phyloP scores from a whole-genome alignment of 176 grass and related monocot genomes.

The Zoysia pacifica region DNA sequence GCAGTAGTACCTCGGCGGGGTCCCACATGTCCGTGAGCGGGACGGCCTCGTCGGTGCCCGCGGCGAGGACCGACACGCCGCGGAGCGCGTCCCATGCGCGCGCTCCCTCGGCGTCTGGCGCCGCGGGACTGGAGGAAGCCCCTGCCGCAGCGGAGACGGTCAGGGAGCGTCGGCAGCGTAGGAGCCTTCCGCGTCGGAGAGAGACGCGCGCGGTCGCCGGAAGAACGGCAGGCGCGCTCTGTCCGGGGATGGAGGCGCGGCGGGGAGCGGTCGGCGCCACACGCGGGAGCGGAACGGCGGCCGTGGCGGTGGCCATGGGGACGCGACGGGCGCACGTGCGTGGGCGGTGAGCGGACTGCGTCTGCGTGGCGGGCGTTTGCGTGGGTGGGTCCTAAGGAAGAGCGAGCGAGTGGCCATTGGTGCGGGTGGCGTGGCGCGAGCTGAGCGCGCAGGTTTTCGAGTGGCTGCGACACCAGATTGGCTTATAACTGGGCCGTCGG shows the following conservation, averaged over 20 bases:
- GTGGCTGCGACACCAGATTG: not conserved
- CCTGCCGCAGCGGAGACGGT: not conserved
- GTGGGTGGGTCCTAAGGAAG: not conserved
- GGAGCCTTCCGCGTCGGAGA: not conserved
- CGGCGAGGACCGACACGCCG: constrained; percentile 11
- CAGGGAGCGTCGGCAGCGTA: not conserved
- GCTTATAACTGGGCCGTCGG: not conserved
- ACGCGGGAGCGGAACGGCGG: constrained; percentile 9
- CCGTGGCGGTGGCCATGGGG: constrained; percentile 37
- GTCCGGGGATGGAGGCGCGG: not conserved
- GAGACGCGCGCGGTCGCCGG: too few relatives aligned
- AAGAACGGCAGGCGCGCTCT: too few relatives aligned
- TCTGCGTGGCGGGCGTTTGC: not conserved
- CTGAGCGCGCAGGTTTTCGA: not conserved
- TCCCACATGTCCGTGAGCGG: constrained; percentile 71
- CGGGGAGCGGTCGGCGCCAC: not conserved
- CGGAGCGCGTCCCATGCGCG: constrained; percentile 51
- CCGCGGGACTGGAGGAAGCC: constrained; percentile 5
- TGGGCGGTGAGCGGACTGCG: not conserved
- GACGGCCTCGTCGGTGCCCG: constrained; percentile 53
- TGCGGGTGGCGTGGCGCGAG: constrained; percentile 3
- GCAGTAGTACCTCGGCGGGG: constrained; percentile 42
- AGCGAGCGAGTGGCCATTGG: not conserved
- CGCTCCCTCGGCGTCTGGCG: not conserved
- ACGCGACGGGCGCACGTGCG: not conserved